Evolutionary conservation across 306 rosid genomes (phyloP).

Genomic region (Cicer yamashitae): DNA sequence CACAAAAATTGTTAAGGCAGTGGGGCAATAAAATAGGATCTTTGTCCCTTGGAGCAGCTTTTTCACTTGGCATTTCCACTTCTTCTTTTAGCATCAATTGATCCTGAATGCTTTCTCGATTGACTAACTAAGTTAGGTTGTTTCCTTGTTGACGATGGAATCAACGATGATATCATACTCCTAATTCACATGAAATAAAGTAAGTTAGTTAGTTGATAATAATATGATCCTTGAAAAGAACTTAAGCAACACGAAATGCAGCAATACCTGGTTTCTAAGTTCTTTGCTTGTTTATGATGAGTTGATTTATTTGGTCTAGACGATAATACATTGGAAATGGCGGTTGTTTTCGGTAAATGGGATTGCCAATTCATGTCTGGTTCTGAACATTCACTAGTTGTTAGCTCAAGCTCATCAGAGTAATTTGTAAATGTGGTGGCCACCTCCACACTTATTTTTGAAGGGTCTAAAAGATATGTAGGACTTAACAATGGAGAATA

Average conservation of each 20-base stretch:
- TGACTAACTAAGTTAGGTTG: constrained; percentile 50
- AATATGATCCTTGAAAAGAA: constrained; percentile 28
- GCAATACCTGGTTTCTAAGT: constrained; percentile 70
- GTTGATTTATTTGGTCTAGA: constrained; percentile 59
- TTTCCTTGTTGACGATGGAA: constrained; percentile 71
- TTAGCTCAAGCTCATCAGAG: constrained; percentile 69
- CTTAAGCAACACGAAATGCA: constrained; percentile 30
- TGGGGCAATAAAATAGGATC: constrained; percentile 39
- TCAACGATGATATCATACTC: constrained; percentile 65
- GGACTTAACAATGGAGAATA: constrained; percentile 58
- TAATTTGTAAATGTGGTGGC: constrained; percentile 53
- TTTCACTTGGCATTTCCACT: constrained; percentile 61
- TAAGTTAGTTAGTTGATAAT: constrained; percentile 14
- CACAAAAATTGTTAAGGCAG: constrained; percentile 26
- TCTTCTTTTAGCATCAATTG: constrained; percentile 70
- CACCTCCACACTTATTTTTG: constrained; percentile 53
- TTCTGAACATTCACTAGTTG: constrained; percentile 84
- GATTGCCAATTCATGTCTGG: constrained; percentile 70
- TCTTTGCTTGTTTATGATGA: constrained; percentile 47
- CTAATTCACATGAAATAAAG: constrained; percentile 47
- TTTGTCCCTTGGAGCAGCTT: constrained; percentile 27
- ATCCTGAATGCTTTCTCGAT: constrained; percentile 56
- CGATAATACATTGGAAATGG: constrained; percentile 51
- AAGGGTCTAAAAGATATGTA: constrained; percentile 48
- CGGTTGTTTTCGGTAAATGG: constrained; percentile 48